Percentiles rank a stretch among this genome's conserved stretches.
Conservation (phyloP, 192 early-diverging fungal species). For the Chytriomyces sp. region DNA sequence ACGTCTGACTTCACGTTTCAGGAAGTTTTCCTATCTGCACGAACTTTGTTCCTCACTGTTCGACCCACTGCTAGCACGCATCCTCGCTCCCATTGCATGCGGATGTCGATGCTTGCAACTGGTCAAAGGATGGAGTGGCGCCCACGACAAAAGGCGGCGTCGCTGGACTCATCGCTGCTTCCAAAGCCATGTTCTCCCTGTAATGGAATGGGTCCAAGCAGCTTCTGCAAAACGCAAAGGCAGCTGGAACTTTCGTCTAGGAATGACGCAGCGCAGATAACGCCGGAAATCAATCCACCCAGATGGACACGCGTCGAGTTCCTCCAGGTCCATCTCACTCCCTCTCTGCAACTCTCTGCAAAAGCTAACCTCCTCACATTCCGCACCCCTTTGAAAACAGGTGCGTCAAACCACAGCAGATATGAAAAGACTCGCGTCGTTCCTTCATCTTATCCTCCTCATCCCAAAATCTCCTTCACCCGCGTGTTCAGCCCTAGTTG, state of each 20-base stretch:
- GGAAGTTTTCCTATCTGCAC: too few relatives aligned
- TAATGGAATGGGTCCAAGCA: conserved; percentile 18
- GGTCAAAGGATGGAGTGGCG: not conserved
- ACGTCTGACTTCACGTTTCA: too few relatives aligned
- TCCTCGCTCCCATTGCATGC: too few relatives aligned
- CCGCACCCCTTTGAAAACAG: not conserved
- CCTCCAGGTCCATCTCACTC: not conserved
- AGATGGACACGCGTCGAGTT: not conserved
- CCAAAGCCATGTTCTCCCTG: not conserved
- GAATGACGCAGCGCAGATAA: not conserved
- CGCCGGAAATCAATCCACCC: not conserved
- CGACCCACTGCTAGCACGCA: too few relatives aligned
- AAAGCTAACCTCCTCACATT: not conserved
- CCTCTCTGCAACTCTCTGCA: not conserved
- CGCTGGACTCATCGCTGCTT: not conserved
- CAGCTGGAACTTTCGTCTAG: not conserved
- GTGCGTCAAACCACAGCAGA: conserved; percentile 3
- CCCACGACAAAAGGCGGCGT: not conserved
- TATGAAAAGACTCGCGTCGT: conserved; percentile 16
- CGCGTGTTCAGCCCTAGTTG: conserved; percentile 1
- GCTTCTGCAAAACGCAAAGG: not conserved
- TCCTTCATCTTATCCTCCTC: conserved; percentile 5
- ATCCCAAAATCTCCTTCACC: conserved; percentile 12
- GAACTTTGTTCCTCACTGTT: too few relatives aligned
- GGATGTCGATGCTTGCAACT: too few relatives aligned